Evolutionary conservation across 1,139 yeast species (phyloP).

Genomic region (Geotrichum fermentans): DNA sequence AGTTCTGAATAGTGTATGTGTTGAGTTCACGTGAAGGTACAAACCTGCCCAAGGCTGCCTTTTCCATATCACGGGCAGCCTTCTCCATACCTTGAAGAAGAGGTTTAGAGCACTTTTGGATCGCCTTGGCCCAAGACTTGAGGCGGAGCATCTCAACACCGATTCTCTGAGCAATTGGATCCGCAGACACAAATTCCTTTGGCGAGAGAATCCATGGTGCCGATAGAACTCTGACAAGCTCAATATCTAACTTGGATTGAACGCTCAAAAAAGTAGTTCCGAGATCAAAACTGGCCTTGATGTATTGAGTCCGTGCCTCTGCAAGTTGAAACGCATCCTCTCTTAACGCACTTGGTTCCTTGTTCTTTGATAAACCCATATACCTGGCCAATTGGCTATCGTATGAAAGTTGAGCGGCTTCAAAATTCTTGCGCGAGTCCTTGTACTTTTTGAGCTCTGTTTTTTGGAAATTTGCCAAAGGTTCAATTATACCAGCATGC

Average conservation of each 20-base stretch:
- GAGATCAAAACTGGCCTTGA: constrained; percentile 61
- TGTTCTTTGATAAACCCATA: constrained; percentile 53
- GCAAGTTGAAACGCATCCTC: constrained; percentile 79
- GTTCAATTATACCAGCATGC: constrained; percentile 41
- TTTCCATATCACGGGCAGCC: constrained; percentile 66
- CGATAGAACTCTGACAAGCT: constrained; percentile 46
- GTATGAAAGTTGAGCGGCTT: constrained; percentile 59
- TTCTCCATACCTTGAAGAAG: constrained; percentile 49
- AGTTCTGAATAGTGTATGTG: constrained; percentile 48
- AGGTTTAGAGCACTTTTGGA: constrained; percentile 29
- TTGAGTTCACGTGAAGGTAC: constrained; percentile 58
- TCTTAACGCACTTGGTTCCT: constrained; percentile 57
- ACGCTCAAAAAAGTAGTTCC: constrained; percentile 46
- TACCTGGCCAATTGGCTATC: constrained; percentile 58
- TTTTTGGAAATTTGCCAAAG: constrained; percentile 43
- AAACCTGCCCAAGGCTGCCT: constrained; percentile 48
- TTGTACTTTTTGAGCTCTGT: constrained; percentile 51
- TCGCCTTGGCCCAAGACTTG: constrained; percentile 33
- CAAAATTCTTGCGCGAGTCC: constrained; percentile 55
- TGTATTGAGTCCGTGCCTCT: constrained; percentile 62
- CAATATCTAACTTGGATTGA: constrained; percentile 45
- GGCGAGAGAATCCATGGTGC: constrained; percentile 35
- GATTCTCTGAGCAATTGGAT: constrained; percentile 30
- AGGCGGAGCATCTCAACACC: constrained; percentile 39
- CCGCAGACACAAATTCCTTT: constrained; percentile 27